Evolutionary conservation across 202 grass and related monocot genomes (phyloP).

Genomic region (Zizania palustris): DNA sequence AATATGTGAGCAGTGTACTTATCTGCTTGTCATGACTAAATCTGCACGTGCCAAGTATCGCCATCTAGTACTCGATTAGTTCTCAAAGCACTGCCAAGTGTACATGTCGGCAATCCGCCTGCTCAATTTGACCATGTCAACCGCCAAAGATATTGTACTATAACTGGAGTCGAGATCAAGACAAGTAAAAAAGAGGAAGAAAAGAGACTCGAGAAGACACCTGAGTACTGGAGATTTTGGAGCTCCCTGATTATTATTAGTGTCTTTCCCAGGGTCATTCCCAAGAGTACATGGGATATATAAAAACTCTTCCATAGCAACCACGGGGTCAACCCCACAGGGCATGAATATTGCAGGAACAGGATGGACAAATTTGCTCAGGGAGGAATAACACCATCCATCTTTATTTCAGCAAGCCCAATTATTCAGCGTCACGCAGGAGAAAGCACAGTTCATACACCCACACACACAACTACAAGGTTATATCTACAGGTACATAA

Average conservation of each 20-base stretch:
- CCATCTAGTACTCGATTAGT: not conserved
- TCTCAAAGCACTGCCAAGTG: not conserved
- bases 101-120: too few relatives aligned
- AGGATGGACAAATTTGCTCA: too few relatives aligned
- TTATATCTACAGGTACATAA: slow-evolving; percentile 35
- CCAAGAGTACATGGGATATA: not conserved
- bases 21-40: not conserved
- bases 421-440: slow-evolving; percentile 39
- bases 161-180: not conserved
- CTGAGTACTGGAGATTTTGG: not conserved
- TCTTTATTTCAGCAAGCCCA: slow-evolving; percentile 36
- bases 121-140: too few relatives aligned
- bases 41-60: not conserved
- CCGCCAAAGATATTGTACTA: not conserved
- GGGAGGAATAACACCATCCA: not conserved
- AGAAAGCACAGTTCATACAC: slow-evolving; percentile 13
- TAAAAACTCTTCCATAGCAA: not conserved
- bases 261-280: not conserved
- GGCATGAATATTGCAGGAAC: not conserved
- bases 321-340: not conserved
- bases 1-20: not conserved
- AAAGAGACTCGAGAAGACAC: too few relatives aligned
- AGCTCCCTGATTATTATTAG: not conserved
- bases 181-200: not conserved
- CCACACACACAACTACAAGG: not conserved